Evolutionary conservation across 768 basidiomycete genomes (phyloP).

Genomic region (Serpula lacrymans): DNA sequence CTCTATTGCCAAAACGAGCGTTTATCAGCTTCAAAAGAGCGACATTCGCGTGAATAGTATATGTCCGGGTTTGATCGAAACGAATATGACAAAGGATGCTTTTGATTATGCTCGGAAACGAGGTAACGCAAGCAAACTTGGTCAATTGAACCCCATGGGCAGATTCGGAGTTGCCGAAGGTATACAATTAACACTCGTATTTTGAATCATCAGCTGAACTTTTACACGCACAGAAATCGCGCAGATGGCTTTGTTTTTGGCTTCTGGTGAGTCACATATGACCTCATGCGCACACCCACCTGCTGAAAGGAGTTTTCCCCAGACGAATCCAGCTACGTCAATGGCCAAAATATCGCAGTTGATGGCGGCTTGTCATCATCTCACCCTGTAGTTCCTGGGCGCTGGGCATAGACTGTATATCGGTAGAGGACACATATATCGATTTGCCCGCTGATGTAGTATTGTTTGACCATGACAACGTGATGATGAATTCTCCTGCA

Average conservation of each 20-base stretch:
- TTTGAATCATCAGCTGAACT: slow-evolving; percentile 8
- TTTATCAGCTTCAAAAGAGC: slow-evolving; percentile 74
- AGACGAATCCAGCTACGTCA: slow-evolving; percentile 92
- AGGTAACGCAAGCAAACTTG: slow-evolving; percentile 74
- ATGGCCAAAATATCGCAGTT: slow-evolving; percentile 82
- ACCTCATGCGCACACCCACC: slow-evolving; percentile 2
- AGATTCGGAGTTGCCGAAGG: slow-evolving; percentile 83
- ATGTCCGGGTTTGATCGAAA: slow-evolving; percentile 92
- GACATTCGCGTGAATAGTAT: slow-evolving; percentile 88
- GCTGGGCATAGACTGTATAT: slow-evolving; percentile 65
- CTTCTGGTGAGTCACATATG: slow-evolving; percentile 58
- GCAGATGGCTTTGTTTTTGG: slow-evolving; percentile 79
- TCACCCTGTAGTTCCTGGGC: slow-evolving; percentile 74
- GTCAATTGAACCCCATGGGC: slow-evolving; percentile 75
- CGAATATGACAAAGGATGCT: slow-evolving; percentile 79
- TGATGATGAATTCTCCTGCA: too few relatives aligned
- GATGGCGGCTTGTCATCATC: slow-evolving; percentile 86
- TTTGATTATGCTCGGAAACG: slow-evolving; percentile 76
- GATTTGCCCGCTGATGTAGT: too few relatives aligned
- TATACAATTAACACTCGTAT: slow-evolving; percentile 25
- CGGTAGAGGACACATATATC: too few relatives aligned
- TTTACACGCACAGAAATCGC: slow-evolving; percentile 66
- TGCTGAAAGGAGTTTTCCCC: slow-evolving; percentile 7
- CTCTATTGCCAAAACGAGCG: slow-evolving; percentile 79
- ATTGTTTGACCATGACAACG: too few relatives aligned